phyloP scores from a whole-genome alignment of 177 flowering plant species.

The Vitis hybrid region DNA sequence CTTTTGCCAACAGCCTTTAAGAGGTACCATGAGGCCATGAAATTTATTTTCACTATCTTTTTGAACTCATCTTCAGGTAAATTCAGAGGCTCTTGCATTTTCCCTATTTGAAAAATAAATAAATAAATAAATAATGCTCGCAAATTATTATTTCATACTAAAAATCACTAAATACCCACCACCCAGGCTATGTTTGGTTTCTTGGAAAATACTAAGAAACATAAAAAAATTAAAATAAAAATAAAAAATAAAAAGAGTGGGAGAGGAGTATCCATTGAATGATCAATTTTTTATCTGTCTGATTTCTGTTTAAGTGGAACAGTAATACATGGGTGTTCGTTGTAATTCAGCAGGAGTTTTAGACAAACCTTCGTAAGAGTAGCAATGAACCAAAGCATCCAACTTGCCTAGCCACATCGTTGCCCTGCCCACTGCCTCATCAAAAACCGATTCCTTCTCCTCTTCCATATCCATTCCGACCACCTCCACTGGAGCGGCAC shows the following conservation, averaged over 20 bases:
- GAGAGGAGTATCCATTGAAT: no score
- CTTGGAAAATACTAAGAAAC: background rate
- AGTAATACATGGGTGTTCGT: no score
- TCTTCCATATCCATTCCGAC: constrained; percentile 77
- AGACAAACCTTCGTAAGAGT: constrained; percentile 62
- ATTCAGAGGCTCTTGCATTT: constrained; percentile 63
- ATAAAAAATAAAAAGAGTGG: no score
- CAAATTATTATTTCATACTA: no score
- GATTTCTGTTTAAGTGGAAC: no score
- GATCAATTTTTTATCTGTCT: background rate
- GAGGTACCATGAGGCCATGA: constrained; percentile 83
- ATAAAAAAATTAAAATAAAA: no score
- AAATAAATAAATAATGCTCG: no score
- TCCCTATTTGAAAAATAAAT: constrained; percentile 45
- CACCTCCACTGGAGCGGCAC: constrained; percentile 41
- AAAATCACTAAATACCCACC: no score
- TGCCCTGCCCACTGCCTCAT: constrained; percentile 67
- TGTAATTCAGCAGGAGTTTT: background rate
- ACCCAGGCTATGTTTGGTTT: no score
- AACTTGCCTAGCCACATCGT: constrained; percentile 47
- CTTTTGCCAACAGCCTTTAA: constrained; percentile 66
- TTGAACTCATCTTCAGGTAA: constrained; percentile 65
- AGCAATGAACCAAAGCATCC: constrained; percentile 82
- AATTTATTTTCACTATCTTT: constrained; percentile 65
- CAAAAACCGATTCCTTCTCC: constrained; percentile 50